Conservation (phyloP, 768 basidiomycete species). For the Jaapia argillacea region DNA sequence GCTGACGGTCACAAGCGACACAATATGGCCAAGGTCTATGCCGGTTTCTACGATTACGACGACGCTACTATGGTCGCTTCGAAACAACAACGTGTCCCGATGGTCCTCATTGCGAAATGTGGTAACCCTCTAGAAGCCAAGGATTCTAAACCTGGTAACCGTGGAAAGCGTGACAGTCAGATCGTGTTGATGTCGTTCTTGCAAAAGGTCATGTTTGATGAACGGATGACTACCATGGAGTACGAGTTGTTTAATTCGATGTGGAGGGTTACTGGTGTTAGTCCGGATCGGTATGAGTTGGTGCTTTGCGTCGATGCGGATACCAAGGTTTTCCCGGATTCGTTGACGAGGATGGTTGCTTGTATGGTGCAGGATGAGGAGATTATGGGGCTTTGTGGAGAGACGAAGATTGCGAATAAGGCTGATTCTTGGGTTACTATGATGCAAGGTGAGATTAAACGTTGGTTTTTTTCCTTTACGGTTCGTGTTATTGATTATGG, state of each 20-base stretch:
- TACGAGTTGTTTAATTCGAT: slow-evolving; percentile 99
- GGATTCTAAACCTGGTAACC: slow-evolving; percentile 93
- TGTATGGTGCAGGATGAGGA: slow-evolving; percentile 97
- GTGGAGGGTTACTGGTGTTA: slow-evolving; percentile 92
- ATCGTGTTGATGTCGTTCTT: slow-evolving; percentile 96
- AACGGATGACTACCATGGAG: slow-evolving; percentile 99
- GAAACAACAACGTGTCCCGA: slow-evolving; percentile 95
- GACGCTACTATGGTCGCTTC: slow-evolving; percentile 78
- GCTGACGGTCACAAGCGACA: slow-evolving; percentile 99
- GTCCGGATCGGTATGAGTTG: slow-evolving; percentile 92
- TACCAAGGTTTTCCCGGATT: slow-evolving; percentile 99
- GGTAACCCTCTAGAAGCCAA: slow-evolving; percentile 87
- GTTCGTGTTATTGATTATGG: neutral
- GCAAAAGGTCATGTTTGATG: slow-evolving; percentile 99
- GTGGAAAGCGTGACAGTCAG: slow-evolving; percentile 97
- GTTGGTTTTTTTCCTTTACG: slow-evolving; percentile 4
- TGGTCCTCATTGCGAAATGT: slow-evolving; percentile 91
- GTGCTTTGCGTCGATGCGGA: slow-evolving; percentile 96
- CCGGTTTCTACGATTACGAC: slow-evolving; percentile 96
- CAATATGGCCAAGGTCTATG: slow-evolving; percentile 98
- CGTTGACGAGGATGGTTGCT: slow-evolving; percentile 88
- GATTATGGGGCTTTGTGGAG: slow-evolving; percentile 98
- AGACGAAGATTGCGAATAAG: slow-evolving; percentile 99
- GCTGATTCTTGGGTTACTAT: slow-evolving; percentile 97
- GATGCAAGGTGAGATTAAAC: slow-evolving; percentile 95